Conservation (phyloP, 2,329 filamentous ascomycete species). For the Colletotrichum gigasporum region DNA sequence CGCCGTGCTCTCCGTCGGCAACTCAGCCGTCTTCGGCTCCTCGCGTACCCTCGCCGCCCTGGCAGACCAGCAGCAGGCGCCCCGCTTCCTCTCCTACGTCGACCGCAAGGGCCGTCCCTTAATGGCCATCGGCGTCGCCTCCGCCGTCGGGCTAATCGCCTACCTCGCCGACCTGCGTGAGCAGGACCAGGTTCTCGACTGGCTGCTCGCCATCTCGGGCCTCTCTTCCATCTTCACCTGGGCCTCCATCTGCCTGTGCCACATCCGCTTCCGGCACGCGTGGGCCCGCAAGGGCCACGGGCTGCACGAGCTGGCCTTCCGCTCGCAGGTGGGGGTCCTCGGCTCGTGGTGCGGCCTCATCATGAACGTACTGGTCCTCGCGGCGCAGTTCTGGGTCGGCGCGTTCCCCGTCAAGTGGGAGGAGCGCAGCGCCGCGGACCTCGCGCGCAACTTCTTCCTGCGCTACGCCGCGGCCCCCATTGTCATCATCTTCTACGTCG, state of each 20-base stretch:
- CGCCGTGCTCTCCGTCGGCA: conserved; percentile 89
- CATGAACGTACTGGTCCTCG: conserved; percentile 79
- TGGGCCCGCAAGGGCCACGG: conserved; percentile 76
- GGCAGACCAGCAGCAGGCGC: conserved; percentile 87
- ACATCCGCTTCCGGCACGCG: conserved; percentile 90
- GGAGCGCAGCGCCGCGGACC: conserved; percentile 50
- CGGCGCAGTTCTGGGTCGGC: conserved; percentile 90
- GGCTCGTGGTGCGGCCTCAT: conserved; percentile 84
- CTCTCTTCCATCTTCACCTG: conserved; percentile 81
- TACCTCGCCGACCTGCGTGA: conserved; percentile 75
- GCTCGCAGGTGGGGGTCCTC: conserved; percentile 78
- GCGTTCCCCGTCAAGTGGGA: conserved; percentile 76
- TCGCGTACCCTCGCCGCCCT: conserved; percentile 90
- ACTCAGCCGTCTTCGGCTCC: conserved; percentile 90
- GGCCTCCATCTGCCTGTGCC: conserved; percentile 86
- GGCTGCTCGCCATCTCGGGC: conserved; percentile 79
- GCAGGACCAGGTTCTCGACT: conserved; percentile 72
- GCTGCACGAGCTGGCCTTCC: conserved; percentile 83
- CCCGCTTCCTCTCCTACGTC: conserved; percentile 80
- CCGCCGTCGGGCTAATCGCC: conserved; percentile 75
- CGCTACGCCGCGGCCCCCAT: conserved; percentile 77
- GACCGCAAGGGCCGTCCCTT: conserved; percentile 85
- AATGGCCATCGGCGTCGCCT: conserved; percentile 74
- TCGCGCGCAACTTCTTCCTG: conserved; percentile 76
- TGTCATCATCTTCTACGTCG: conserved; percentile 72